These are phyloP conservation scores for Nidularia sp. DNA, from an alignment of 768 basidiomycete genomes.

Conservation along the genomic window DNA sequence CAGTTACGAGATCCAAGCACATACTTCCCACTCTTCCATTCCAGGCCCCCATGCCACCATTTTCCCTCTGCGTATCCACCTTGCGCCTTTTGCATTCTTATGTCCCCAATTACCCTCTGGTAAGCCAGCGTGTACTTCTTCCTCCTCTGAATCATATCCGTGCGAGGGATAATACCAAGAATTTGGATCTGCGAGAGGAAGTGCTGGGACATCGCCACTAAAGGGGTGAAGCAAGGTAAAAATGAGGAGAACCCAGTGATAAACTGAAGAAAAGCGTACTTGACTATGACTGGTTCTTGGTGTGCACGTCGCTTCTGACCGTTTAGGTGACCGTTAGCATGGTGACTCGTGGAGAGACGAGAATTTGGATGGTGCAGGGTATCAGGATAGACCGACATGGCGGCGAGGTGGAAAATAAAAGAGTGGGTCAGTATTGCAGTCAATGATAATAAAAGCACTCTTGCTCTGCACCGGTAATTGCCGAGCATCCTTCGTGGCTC, in stretches of 20 bases:
- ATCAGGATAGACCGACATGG: conserved; percentile 15
- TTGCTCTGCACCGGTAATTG: not conserved
- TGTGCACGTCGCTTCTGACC: conserved; percentile 20
- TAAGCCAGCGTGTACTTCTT: conserved; percentile 39
- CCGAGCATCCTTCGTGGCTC: too few species aligned
- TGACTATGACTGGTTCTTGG: conserved; percentile 5
- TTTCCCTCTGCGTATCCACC: conserved; percentile 83
- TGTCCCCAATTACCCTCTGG: conserved; percentile 81
- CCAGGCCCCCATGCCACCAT: conserved; percentile 80
- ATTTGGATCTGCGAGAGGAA: conserved; percentile 67
- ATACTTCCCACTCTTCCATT: conserved; percentile 84
- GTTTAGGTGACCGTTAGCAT: conserved; percentile 12
- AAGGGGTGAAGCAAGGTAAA: not conserved
- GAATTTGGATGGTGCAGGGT: conserved; percentile 12
- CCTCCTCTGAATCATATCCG: conserved; percentile 65
- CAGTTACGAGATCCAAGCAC: conserved; percentile 9
- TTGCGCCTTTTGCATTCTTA: conserved; percentile 68
- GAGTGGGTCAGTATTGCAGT: not conserved
- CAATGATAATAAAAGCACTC: not conserved
- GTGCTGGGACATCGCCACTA: conserved; percentile 26
- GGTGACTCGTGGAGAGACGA: conserved; percentile 15
- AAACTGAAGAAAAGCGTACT: not conserved
- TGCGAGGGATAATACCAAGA: conserved; percentile 85
- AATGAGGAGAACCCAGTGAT: conserved; percentile 3
- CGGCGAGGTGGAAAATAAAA: not conserved